Percentiles rank a stretch among this genome's conserved stretches.
phyloP scores from a whole-genome alignment of 116 monocot genomes.

The Posidonia oceanica region DNA sequence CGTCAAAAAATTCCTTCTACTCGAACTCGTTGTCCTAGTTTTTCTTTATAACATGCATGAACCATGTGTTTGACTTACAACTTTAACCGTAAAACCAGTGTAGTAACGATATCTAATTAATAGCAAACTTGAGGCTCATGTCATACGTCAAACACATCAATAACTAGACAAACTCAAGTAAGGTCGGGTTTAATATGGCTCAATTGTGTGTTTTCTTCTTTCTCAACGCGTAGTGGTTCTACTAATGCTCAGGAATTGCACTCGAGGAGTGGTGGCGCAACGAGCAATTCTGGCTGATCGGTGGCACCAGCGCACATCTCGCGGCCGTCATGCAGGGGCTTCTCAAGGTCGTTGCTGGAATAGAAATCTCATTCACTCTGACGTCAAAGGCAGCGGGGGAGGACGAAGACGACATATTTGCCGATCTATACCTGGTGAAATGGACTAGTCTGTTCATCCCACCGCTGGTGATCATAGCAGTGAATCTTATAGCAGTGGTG shows the following conservation, averaged over 20 bases:
- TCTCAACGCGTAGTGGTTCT: background rate
- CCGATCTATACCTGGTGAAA: conserved; percentile 60
- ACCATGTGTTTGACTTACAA: too few relatives aligned
- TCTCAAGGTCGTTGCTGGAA: conserved; percentile 54
- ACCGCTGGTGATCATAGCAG: conserved; percentile 39
- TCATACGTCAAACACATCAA: too few relatives aligned
- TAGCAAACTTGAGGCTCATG: too few relatives aligned
- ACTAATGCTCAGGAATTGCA: conserved; percentile 31
- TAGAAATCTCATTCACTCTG: conserved; percentile 77
- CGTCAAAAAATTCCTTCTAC: background rate
- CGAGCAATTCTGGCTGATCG: conserved; percentile 96
- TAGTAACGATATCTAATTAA: too few relatives aligned
- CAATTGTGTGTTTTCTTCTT: background rate
- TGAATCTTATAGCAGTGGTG: conserved; percentile 50
- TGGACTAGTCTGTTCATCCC: conserved; percentile 66
- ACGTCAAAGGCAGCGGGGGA: conserved; percentile 51
- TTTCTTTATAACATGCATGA: too few relatives aligned
- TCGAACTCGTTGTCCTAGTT: background rate
- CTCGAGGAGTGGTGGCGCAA: conserved; percentile 90
- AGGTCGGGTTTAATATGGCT: too few relatives aligned
- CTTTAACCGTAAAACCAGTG: too few relatives aligned
- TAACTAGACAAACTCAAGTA: too few relatives aligned
- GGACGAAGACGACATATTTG: conserved; percentile 60
- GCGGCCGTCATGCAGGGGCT: conserved; percentile 64
- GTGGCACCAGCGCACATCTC: conserved; percentile 72